These are phyloP conservation scores for Eimeria zaria DNA, from an alignment of 169 alveolate species.

Conservation along the genomic window DNA sequence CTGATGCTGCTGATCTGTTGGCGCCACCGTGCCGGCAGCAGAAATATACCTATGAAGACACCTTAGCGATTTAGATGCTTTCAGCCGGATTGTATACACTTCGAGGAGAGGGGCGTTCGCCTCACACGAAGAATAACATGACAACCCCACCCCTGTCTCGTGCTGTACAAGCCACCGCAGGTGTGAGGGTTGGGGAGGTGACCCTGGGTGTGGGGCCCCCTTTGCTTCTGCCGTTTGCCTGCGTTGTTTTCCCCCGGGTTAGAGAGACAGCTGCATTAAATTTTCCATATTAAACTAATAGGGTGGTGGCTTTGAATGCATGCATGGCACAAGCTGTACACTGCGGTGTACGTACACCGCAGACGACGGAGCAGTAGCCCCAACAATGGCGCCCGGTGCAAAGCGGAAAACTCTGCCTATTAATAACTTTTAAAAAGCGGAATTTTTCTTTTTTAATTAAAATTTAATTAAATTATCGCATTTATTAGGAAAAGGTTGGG, in stretches of 20 bases:
- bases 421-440: neutral
- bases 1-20: too few relatives aligned
- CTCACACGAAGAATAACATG: neutral
- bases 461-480: neutral
- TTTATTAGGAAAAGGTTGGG: neutral
- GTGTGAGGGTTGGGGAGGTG: neutral
- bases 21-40: neutral
- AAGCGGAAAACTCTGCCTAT: neutral
- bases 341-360: conserved; percentile 7
- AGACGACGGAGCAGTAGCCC: neutral
- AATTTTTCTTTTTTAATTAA: neutral
- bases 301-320: neutral
- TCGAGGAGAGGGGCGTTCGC: neutral
- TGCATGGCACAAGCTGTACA: neutral
- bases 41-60: too few relatives aligned
- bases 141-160: neutral
- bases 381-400: conserved; percentile 6
- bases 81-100: neutral
- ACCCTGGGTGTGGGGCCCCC: conserved; percentile 38
- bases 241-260: neutral
- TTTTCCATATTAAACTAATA: neutral
- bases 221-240: neutral
- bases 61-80: neutral
- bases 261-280: neutral
- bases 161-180: neutral